Conservation (phyloP, 345 rosid species). For the Cardiospermum halicacabum region DNA sequence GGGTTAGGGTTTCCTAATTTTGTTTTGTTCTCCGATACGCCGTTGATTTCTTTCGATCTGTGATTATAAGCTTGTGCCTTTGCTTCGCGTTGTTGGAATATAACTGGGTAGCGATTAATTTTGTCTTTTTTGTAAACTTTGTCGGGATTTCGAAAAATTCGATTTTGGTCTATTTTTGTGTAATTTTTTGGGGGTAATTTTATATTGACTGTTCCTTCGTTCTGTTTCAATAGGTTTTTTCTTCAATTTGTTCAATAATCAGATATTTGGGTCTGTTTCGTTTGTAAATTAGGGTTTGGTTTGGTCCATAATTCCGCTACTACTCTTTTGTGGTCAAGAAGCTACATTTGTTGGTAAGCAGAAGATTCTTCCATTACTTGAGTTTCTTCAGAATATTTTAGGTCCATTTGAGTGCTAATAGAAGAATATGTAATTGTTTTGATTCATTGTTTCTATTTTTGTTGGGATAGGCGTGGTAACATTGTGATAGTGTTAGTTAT, state of each 20-base stretch:
- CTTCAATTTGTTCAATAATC: background rate
- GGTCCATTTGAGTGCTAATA: background rate
- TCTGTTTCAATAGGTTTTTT: background rate
- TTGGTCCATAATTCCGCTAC: too few relatives aligned
- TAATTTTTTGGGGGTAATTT: background rate
- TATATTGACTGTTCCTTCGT: background rate
- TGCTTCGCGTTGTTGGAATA: background rate
- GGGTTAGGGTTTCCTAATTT: slow-evolving; percentile 34
- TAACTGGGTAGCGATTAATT: slow-evolving; percentile 12
- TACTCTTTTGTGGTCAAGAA: background rate
- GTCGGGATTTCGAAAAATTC: background rate
- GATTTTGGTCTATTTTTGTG: background rate
- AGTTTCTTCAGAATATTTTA: background rate
- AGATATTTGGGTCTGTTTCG: background rate
- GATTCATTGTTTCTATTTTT: background rate
- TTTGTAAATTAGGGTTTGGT: slow-evolving; percentile 7
- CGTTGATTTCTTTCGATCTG: slow-evolving; percentile 15
- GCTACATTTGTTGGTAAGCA: slow-evolving; percentile 14
- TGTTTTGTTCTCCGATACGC: slow-evolving; percentile 1
- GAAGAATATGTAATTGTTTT: background rate
- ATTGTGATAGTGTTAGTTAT: background rate
- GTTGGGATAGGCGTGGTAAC: background rate
- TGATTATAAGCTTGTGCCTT: background rate
- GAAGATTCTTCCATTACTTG: background rate
- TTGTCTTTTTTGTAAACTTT: background rate